These are phyloP conservation scores for Globisporangium cylindrosporum DNA, from an alignment of 352 stramenopile genomes.

Conservation along the genomic window DNA sequence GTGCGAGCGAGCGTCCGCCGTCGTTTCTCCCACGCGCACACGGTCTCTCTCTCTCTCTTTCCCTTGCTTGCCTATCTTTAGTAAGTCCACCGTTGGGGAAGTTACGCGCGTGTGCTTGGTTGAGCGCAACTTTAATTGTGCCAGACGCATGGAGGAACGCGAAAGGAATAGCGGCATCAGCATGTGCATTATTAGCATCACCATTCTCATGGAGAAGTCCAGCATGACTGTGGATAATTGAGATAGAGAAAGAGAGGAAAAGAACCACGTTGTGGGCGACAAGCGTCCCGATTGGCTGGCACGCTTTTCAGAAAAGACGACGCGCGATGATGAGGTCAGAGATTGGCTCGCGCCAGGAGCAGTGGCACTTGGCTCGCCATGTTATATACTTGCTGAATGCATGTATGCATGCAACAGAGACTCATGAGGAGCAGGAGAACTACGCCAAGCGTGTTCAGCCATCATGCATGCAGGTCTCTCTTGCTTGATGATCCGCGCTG, in stretches of 20 bases:
- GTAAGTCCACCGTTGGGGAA: conserved; percentile 1
- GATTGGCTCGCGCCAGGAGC: background rate
- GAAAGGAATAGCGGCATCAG: background rate
- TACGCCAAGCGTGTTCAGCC: too few species aligned
- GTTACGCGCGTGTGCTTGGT: background rate
- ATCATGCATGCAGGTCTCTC: too few species aligned
- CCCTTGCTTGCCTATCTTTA: conserved; percentile 5
- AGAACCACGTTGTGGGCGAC: background rate
- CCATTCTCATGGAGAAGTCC: background rate
- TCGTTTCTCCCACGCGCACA: background rate
- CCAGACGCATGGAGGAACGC: background rate
- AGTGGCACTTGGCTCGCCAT: background rate
- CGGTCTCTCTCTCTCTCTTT: background rate
- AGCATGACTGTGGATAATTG: background rate
- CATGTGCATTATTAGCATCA: background rate
- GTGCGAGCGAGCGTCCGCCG: background rate
- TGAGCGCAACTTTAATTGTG: background rate
- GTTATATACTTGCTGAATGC: background rate
- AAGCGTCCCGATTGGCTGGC: conserved; percentile 5
- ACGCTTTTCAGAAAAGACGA: background rate
- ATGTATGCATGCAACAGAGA: too few species aligned
- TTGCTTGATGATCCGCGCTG: too few species aligned
- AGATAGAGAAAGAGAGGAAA: background rate
- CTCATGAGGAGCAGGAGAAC: too few species aligned
- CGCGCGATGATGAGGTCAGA: background rate